phyloP scores from a whole-genome alignment of 2,329 filamentous ascomycete genomes.

The Penicillium sp. region DNA sequence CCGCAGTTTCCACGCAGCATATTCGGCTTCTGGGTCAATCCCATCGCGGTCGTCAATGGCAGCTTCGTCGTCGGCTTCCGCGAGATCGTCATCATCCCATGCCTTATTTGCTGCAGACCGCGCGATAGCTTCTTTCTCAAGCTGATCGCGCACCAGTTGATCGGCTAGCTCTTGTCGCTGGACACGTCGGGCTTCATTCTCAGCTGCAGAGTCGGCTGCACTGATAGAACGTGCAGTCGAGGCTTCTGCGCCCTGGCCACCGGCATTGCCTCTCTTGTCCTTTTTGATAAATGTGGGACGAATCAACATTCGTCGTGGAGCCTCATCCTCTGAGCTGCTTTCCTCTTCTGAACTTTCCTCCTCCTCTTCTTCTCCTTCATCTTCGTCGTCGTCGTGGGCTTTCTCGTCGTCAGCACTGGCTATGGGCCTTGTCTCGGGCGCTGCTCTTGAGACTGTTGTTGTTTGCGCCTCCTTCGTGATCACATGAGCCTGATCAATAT shows the following conservation, averaged over 20 bases:
- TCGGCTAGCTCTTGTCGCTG: conserved; percentile 67
- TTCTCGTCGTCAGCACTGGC: conserved; percentile 40
- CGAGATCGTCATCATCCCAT: conserved; percentile 67
- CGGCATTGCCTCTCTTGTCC: conserved; percentile 47
- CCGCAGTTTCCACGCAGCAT: conserved; percentile 87
- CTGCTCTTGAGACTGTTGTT: conserved; percentile 14
- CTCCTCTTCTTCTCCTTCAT: conserved; percentile 49
- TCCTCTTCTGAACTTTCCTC: conserved; percentile 47
- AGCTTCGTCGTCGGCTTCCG: conserved; percentile 60
- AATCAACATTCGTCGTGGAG: conserved; percentile 50
- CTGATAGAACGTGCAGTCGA: conserved; percentile 13
- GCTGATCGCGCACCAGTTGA: conserved; percentile 78
- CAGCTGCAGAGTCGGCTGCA: conserved; percentile 36
- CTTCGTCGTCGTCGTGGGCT: conserved; percentile 37
- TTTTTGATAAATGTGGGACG: conserved; percentile 65
- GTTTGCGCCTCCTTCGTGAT: conserved; percentile 11
- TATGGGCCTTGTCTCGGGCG: conserved; percentile 18
- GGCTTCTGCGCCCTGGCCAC: conserved; percentile 19
- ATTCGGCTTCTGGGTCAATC: conserved; percentile 78
- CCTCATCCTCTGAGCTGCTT: conserved; percentile 53
- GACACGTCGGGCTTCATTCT: conserved; percentile 35
- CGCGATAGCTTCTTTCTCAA: conserved; percentile 72
- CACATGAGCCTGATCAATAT: conserved; percentile 22
- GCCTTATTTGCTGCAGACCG: conserved; percentile 70
- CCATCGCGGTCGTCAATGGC: conserved; percentile 87